Percentiles rank a stretch among this genome's conserved stretches.
Evolutionary conservation across 2,329 filamentous ascomycete genomes (phyloP).

Genomic region (Ceratocystis variospora): DNA sequence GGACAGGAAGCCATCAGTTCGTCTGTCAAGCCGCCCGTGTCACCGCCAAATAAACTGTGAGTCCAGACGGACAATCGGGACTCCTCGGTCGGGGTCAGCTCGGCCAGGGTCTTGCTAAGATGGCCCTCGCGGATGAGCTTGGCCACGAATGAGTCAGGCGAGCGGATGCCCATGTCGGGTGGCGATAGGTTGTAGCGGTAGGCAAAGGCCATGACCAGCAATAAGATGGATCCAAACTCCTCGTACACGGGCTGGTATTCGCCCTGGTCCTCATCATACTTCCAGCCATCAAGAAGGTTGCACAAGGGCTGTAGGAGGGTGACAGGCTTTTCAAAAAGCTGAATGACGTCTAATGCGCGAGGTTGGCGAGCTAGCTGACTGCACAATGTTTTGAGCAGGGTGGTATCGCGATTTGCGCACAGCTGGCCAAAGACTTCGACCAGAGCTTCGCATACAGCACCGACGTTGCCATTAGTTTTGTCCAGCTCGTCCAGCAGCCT

Average conservation of each 20-base stretch:
- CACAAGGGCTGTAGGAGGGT: constrained; percentile 62
- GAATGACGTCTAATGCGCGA: constrained; percentile 56
- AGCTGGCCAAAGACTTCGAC: constrained; percentile 57
- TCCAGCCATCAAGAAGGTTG: constrained; percentile 63
- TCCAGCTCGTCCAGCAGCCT: constrained; percentile 70
- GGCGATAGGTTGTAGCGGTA: constrained; percentile 56
- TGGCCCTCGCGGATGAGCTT: constrained; percentile 50
- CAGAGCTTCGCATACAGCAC: constrained; percentile 66
- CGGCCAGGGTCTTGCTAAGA: constrained; percentile 41
- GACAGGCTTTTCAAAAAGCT: constrained; percentile 58
- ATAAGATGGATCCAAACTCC: constrained; percentile 64
- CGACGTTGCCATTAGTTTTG: constrained; percentile 81
- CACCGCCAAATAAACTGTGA: constrained; percentile 60
- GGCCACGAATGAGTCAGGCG: constrained; percentile 52
- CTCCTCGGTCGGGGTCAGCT: constrained; percentile 50
- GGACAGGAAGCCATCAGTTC: constrained; percentile 71
- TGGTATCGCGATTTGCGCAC: constrained; percentile 61
- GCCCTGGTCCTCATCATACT: constrained; percentile 68
- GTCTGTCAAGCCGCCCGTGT: constrained; percentile 59
- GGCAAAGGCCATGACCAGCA: constrained; percentile 60
- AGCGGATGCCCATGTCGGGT: constrained; percentile 48
- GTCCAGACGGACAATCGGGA: constrained; percentile 62
- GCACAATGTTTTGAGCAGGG: constrained; percentile 64
- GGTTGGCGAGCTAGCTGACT: constrained; percentile 60
- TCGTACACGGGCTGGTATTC: constrained; percentile 80